A percentile compares a stretch with the other conserved stretches of the same genome.
phyloP scores from a whole-genome alignment of 306 rosid species.

The Lathyrus tuberosus region DNA sequence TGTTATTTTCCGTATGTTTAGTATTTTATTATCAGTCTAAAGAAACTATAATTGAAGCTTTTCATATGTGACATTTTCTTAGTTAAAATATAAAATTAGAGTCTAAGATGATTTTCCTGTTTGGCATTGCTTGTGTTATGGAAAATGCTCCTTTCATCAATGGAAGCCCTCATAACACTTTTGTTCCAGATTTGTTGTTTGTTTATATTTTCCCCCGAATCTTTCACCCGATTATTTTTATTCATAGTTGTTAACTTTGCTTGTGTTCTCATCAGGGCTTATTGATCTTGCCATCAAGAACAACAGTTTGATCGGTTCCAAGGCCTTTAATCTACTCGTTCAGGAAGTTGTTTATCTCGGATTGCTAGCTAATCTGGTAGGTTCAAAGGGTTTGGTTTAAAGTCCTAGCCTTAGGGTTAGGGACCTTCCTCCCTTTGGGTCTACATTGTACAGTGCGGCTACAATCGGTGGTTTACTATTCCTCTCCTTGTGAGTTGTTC shows the following conservation, averaged over 20 bases:
- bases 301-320: conserved; percentile 87
- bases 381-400: too few species aligned
- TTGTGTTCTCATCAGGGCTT: conserved; percentile 54
- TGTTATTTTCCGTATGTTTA: neutral
- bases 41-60: neutral
- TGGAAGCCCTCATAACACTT: conserved; percentile 98
- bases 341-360: too few species aligned
- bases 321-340: too few species aligned
- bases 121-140: conserved; percentile 79
- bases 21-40: neutral
- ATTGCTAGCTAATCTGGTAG: too few species aligned
- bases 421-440: too few species aligned
- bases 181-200: conserved; percentile 74
- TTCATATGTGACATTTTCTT: neutral
- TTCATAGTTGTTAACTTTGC: conserved; percentile 12
- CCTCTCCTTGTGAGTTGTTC: too few species aligned
- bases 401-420: too few species aligned
- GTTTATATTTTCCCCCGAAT: neutral
- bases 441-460: too few species aligned
- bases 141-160: conserved; percentile 91
- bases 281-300: conserved; percentile 83
- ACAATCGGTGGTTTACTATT: too few species aligned
- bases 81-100: neutral
- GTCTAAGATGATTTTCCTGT: conserved; percentile 49
- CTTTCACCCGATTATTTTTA: neutral